Percentiles rank a stretch among this genome's conserved stretches.
Conservation (phyloP, 2,329 filamentous ascomycete genomes). For the Verticillium tricorpus region DNA sequence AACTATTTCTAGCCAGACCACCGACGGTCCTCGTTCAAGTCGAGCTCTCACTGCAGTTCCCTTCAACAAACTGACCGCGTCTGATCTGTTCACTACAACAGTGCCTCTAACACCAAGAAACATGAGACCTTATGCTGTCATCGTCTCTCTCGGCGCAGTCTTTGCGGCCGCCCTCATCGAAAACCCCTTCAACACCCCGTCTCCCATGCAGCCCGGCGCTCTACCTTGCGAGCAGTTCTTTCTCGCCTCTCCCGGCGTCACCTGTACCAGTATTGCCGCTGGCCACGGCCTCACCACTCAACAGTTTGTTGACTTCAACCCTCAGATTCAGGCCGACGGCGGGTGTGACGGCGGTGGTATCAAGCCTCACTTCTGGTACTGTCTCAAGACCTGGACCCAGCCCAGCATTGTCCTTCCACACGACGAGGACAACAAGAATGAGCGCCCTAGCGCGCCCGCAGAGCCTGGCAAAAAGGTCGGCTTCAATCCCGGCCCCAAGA, state of each 20-base stretch:
- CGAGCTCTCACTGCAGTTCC: too few relatives aligned
- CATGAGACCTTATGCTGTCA: neutral
- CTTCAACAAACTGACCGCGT: too few relatives aligned
- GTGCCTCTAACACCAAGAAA: too few relatives aligned
- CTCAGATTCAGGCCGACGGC: constrained; percentile 7
- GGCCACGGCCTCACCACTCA: constrained; percentile 20
- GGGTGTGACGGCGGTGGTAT: constrained; percentile 5
- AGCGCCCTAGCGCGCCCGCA: neutral
- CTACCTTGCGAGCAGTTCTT: constrained; percentile 5
- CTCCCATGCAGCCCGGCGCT: constrained; percentile 6
- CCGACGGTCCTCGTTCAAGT: too few relatives aligned
- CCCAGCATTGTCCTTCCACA: too few relatives aligned
- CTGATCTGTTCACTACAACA: too few relatives aligned
- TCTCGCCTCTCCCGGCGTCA: constrained; percentile 2
- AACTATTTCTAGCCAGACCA: too few relatives aligned
- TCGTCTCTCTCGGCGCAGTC: neutral
- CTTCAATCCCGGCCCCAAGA: too few relatives aligned
- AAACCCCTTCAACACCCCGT: constrained; percentile 8
- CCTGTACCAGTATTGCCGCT: constrained; percentile 16
- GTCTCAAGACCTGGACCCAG: constrained; percentile 10
- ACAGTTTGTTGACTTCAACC: constrained; percentile 17
- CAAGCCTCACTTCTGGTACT: constrained; percentile 13
- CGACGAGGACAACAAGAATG: too few relatives aligned
- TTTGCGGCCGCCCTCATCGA: neutral
- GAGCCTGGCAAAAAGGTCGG: neutral